Percentiles rank a stretch among this genome's conserved stretches.
Conservation (phyloP, 2,329 filamentous ascomycete species). For the Rutstroemia sp. region DNA sequence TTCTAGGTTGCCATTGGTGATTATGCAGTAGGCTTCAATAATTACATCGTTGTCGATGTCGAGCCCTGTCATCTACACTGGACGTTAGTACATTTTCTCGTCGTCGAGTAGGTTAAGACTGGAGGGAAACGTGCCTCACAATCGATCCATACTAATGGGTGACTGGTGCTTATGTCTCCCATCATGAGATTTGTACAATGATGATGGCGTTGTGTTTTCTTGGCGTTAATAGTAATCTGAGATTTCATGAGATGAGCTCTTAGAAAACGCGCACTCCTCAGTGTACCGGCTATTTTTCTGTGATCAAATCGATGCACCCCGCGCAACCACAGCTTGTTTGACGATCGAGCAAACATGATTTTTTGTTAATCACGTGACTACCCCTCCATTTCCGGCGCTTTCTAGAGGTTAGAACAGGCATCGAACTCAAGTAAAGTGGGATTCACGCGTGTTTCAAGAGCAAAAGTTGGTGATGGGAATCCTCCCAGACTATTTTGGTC, state of each 20-base stretch:
- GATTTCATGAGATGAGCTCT: no score
- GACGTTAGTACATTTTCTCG: conserved; percentile 2
- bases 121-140: conserved; percentile 7
- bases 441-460: background rate
- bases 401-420: background rate
- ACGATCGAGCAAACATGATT: background rate
- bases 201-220: no score
- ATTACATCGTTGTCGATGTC: conserved; percentile 74
- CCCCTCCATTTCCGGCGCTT: background rate
- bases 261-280: background rate
- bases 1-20: conserved; percentile 75
- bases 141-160: conserved; percentile 14
- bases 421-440: background rate
- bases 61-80: conserved; percentile 87
- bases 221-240: no score
- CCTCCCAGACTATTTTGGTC: background rate
- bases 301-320: background rate
- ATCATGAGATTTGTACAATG: background rate
- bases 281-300: background rate
- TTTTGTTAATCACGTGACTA: background rate
- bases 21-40: conserved; percentile 84
- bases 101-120: background rate
- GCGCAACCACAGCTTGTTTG: background rate
- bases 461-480: background rate
- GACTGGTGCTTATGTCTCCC: conserved; percentile 6